Conservation (phyloP, 2,329 filamentous ascomycete genomes). For the Huntiella moniliformis region DNA sequence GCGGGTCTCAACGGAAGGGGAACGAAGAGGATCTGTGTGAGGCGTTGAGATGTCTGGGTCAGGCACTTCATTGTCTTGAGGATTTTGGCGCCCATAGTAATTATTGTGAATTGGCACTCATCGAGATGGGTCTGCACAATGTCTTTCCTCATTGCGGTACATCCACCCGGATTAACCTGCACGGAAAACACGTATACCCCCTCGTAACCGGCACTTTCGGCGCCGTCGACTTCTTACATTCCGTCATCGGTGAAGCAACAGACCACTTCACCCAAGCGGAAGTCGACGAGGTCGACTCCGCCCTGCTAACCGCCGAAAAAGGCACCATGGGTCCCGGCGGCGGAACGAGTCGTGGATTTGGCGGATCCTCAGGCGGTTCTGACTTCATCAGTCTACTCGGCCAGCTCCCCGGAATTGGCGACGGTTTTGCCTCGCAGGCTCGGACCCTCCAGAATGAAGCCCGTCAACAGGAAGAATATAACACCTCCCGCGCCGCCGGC, state of each 20-base stretch:
- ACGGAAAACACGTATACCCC: constrained; percentile 44
- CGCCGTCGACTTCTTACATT: constrained; percentile 69
- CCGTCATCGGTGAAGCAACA: constrained; percentile 52
- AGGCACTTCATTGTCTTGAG: constrained; percentile 61
- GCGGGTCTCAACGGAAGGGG: constrained; percentile 35
- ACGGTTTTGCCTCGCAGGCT: constrained; percentile 48
- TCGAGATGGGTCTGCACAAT: constrained; percentile 47
- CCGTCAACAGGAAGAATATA: constrained; percentile 23
- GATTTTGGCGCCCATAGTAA: constrained; percentile 69
- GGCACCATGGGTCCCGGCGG: constrained; percentile 19
- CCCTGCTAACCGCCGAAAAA: constrained; percentile 49
- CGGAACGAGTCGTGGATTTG: constrained; percentile 16
- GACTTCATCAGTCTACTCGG: constrained; percentile 56
- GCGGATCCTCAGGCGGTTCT: constrained; percentile 19
- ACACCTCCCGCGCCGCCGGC: constrained; percentile 20
- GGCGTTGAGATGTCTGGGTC: constrained; percentile 56
- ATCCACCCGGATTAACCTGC: constrained; percentile 44
- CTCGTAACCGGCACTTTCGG: constrained; percentile 62
- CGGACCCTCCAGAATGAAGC: constrained; percentile 38
- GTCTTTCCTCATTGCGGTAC: constrained; percentile 61
- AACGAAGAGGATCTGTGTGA: constrained; percentile 65
- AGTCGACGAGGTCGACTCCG: constrained; percentile 61
- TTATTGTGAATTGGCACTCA: constrained; percentile 60
- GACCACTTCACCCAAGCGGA: constrained; percentile 76
- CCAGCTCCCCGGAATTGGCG: constrained; percentile 54